A percentile compares a stretch with the other conserved stretches of the same genome.
Evolutionary conservation across 805 yeast species (phyloP).

Genomic region (Spathaspora sp.): DNA sequence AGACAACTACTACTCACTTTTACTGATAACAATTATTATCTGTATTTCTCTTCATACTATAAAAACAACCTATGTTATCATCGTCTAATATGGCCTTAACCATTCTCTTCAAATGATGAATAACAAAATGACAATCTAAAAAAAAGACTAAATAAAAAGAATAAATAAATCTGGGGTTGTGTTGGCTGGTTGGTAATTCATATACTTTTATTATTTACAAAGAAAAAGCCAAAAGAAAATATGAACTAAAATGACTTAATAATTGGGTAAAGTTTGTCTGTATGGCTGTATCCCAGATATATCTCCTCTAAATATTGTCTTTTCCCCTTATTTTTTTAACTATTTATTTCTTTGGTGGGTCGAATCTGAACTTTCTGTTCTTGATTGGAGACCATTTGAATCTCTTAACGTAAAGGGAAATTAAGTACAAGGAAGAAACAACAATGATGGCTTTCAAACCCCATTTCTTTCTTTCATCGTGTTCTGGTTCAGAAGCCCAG

Average conservation of each 20-base stretch:
- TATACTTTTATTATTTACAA: neutral
- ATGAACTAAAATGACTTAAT: neutral
- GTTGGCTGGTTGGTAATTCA: neutral
- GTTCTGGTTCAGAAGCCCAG: constrained; percentile 99
- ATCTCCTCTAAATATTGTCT: neutral
- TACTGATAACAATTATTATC: neutral
- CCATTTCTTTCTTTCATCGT: constrained; percentile 93
- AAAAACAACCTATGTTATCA: neutral
- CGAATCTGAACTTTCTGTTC: constrained; percentile 89
- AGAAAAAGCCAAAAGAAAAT: neutral
- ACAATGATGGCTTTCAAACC: constrained; percentile 91
- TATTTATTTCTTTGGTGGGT: constrained; percentile 72
- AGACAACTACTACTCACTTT: neutral
- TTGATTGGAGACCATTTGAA: constrained; percentile 97
- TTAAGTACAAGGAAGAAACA: constrained; percentile 70
- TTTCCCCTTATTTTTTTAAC: neutral
- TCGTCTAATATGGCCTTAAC: neutral
- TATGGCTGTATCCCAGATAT: neutral
- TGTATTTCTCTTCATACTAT: neutral
- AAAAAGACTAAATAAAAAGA: neutral
- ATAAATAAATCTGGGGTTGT: neutral
- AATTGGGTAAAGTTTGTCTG: neutral
- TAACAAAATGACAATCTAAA: neutral
- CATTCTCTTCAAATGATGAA: neutral
- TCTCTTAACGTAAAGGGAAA: constrained; percentile 90